These are phyloP conservation scores for Boechera retrofracta DNA, from an alignment of 345 rosid species.

Conservation along the genomic window DNA sequence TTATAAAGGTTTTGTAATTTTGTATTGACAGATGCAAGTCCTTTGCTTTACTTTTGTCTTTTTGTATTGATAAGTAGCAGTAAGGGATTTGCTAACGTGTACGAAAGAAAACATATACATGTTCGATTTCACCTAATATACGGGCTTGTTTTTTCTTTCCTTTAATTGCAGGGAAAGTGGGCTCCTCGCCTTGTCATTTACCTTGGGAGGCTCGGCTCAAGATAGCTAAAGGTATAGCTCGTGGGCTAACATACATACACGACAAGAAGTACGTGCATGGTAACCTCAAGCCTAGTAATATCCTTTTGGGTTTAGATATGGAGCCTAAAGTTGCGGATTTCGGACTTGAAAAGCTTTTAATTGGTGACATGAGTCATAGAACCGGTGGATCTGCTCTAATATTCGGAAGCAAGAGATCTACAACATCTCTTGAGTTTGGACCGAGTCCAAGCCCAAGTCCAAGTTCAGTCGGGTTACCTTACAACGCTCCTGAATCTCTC, in stretches of 20 bases:
- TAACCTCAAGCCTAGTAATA: slow-evolving; percentile 86
- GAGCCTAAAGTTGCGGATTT: slow-evolving; percentile 89
- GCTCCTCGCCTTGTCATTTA: slow-evolving; percentile 81
- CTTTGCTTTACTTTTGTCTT: slow-evolving; percentile 34
- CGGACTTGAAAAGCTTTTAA: slow-evolving; percentile 77
- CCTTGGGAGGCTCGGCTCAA: slow-evolving; percentile 89
- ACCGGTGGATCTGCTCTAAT: slow-evolving; percentile 64
- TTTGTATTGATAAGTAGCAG: slow-evolving; percentile 25
- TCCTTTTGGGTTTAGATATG: slow-evolving; percentile 73
- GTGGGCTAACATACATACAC: slow-evolving; percentile 78
- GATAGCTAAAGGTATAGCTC: slow-evolving; percentile 82
- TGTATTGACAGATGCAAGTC: slow-evolving; percentile 32
- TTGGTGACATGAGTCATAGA: slow-evolving; percentile 68
- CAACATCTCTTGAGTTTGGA: slow-evolving; percentile 65
- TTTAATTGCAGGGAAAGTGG: slow-evolving; percentile 69
- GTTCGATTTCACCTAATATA: neutral
- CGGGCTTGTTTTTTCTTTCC: neutral
- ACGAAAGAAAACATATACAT: neutral
- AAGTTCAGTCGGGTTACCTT: slow-evolving; percentile 58
- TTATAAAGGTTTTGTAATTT: slow-evolving; percentile 35
- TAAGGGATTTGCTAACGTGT: slow-evolving; percentile 31
- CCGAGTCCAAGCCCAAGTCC: slow-evolving; percentile 65
- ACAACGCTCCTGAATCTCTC: slow-evolving; percentile 85
- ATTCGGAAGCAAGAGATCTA: slow-evolving; percentile 86
- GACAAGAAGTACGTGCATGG: slow-evolving; percentile 91